Evolutionary conservation across 2,329 filamentous ascomycete species (phyloP), one percentile per base, ranked within the genome.

Genomic region (Samsoniella hepiali): DNA sequence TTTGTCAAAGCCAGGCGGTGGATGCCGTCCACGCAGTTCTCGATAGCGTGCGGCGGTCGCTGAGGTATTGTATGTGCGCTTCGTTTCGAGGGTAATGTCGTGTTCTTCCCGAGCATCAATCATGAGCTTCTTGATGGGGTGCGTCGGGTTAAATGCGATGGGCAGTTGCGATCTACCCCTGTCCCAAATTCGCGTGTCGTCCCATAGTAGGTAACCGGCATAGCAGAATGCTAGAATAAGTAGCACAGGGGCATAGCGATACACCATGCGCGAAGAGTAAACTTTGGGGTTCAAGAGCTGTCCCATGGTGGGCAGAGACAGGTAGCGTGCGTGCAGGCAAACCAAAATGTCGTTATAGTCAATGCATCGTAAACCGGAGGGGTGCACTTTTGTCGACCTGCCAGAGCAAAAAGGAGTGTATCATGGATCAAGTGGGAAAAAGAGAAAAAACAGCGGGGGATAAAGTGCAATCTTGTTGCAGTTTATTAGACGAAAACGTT

Each of bases 1-100:
- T 54, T 79, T 74, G 65, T 85, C 80, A 69, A 89, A 89, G n/a
- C 83, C 84, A 0, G 86, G 86, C 3, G 86, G 86, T 2, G 85
- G 86, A 68, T 88, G 84, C 31, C 85, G 79, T 29, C 84, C 84
- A 65, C 86, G 79, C 55, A 80, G 79, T 32, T 75, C 71, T 63
- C 86, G 80, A 69, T 89, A 89, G 29, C 79, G 81, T 4, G 76
- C 75, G 0, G 86, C 84, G 5, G 84, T 82, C 15, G 81, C 77
- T 10, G 75, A 72, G 58, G 89, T 73, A 17, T 79, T 78, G 63
- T 73, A 73, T 40, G 83, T 84, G 65, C 80, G 77, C 40, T 77
- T 75, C 15, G 75, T 56, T 3, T 50, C 69, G 22, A 85, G 72
- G 32, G 79, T 67, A 9, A 70, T 67, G 15, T 77, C 74, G 66